Conservation (phyloP, 371 early-diverging fungal species). For the Capniomyces stellatus region DNA sequence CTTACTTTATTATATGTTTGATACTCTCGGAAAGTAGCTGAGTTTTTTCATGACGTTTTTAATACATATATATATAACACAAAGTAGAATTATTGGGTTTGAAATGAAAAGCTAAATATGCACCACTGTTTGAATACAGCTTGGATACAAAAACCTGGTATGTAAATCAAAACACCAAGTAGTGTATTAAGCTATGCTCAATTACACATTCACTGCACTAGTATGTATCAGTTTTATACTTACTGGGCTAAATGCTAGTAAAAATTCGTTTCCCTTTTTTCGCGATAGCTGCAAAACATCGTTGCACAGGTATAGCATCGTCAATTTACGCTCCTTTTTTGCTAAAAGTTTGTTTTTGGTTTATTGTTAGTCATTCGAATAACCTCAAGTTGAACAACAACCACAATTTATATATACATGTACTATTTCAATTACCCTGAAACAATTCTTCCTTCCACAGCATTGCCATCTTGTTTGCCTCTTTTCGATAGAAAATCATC, state of each 20-base stretch:
- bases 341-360: neutral
- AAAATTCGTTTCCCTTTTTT: constrained; percentile 5
- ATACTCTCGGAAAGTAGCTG: neutral
- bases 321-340: neutral
- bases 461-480: constrained; percentile 2
- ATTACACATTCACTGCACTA: neutral
- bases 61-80: too few species aligned
- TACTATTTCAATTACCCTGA: neutral
- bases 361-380: neutral
- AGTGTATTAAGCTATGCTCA: too few species aligned
- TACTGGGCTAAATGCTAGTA: neutral
- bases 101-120: too few species aligned
- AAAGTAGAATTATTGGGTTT: too few species aligned
- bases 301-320: constrained; percentile 4
- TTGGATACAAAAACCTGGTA: too few species aligned
- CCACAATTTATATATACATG: neutral
- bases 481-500: constrained; percentile 6
- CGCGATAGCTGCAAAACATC: constrained; percentile 3
- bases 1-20: constrained; percentile 1
- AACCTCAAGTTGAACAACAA: neutral
- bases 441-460: constrained; percentile 1
- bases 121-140: too few species aligned
- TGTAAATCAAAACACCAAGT: too few species aligned
- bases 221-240: neutral
- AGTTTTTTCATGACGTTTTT: neutral